A percentile compares a stretch with the other conserved stretches of the same genome.
These are phyloP conservation scores for Zizania palustris DNA, from an alignment of 202 grass and related monocot species.

Conservation along the genomic window DNA sequence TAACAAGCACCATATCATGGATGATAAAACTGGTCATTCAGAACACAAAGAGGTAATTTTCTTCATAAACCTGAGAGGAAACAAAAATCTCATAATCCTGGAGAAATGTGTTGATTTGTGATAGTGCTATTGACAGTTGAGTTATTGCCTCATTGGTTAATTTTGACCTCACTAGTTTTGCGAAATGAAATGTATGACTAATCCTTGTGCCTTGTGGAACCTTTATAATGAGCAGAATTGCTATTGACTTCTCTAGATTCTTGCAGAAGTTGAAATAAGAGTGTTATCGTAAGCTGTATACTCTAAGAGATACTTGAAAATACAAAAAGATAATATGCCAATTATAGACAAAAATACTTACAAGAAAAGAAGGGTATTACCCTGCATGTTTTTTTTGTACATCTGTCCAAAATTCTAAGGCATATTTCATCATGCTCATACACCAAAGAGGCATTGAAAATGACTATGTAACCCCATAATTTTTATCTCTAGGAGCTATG, in stretches of 20 bases:
- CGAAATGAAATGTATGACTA: not conserved
- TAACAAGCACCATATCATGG: constrained; percentile 32
- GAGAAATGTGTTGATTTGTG: constrained; percentile 10
- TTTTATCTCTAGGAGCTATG: no score
- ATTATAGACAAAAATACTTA: not conserved
- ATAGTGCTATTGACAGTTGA: constrained; percentile 30
- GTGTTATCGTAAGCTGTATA: not conserved
- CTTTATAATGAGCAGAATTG: not conserved
- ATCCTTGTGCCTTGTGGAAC: not conserved
- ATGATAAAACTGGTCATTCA: constrained; percentile 28
- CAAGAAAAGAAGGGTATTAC: not conserved
- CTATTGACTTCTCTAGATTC: constrained; percentile 28
- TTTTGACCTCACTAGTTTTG: constrained; percentile 34
- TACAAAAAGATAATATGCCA: not conserved
- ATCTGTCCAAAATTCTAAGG: not conserved
- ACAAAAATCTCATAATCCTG: constrained; percentile 1
- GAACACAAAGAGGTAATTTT: constrained; percentile 41
- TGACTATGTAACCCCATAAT: no score
- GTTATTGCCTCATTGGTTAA: constrained; percentile 14
- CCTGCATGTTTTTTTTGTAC: not conserved
- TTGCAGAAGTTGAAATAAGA: constrained; percentile 29
- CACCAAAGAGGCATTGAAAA: no score
- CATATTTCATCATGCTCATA: no score
- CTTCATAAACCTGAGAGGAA: constrained; percentile 21
- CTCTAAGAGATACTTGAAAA: not conserved